phyloP scores from a whole-genome alignment of 2,329 filamentous ascomycete genomes.

The Xylariomycetidae sp. region DNA sequence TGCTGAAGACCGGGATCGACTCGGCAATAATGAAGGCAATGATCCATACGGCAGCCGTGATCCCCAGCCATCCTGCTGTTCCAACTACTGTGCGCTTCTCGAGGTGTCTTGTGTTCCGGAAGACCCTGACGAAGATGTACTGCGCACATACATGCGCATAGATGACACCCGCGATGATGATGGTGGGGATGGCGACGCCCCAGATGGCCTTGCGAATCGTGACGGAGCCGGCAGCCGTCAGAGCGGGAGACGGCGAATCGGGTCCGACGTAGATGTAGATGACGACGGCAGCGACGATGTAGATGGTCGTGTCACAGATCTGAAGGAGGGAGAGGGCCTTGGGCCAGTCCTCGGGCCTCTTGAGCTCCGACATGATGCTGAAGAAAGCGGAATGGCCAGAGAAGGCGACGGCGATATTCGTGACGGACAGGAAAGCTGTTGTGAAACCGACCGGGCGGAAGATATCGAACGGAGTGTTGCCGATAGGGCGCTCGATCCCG shows the following conservation, averaged over 20 bases:
- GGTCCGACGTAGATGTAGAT: conserved; percentile 63
- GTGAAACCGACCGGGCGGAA: conserved; percentile 37
- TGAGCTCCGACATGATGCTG: conserved; percentile 58
- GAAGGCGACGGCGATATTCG: conserved; percentile 63
- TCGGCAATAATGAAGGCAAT: conserved; percentile 63
- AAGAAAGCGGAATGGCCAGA: conserved; percentile 65
- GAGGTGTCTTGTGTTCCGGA: conserved; percentile 52
- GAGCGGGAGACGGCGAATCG: conserved; percentile 57
- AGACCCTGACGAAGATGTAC: conserved; percentile 59
- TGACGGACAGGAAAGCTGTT: conserved; percentile 50
- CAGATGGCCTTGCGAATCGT: conserved; percentile 59
- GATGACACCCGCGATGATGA: conserved; percentile 65
- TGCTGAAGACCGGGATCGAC: conserved; percentile 63
- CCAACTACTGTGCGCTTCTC: conserved; percentile 43
- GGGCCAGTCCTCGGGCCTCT: conserved; percentile 52
- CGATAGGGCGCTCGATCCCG: conserved; percentile 38
- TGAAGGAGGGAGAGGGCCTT: conserved; percentile 46
- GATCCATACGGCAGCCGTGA: conserved; percentile 51
- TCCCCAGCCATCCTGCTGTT: conserved; percentile 51
- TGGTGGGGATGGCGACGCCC: conserved; percentile 63
- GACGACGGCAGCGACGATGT: conserved; percentile 57
- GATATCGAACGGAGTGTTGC: conserved; percentile 27
- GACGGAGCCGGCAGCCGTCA: conserved; percentile 50
- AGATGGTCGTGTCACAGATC: conserved; percentile 52
- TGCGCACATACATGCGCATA: conserved; percentile 62